Percentiles rank a stretch among this genome's conserved stretches.
phyloP scores from a whole-genome alignment of 2,329 filamentous ascomycete genomes.

The Nothophoma quercina region DNA sequence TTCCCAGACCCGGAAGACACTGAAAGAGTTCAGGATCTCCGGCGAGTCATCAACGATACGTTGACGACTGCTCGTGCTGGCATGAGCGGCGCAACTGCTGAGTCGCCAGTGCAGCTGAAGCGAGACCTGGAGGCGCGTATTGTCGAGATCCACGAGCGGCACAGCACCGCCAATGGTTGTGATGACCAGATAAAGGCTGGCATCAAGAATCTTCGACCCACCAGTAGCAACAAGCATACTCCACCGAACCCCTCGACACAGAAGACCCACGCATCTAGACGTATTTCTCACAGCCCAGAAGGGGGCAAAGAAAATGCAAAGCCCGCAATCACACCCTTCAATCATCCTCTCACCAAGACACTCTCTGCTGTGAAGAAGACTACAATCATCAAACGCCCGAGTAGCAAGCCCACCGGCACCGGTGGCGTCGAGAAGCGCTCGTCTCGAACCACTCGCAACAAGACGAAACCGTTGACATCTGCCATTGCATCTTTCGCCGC shows the following conservation, averaged over 20 bases:
- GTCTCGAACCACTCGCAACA: neutral
- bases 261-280: neutral
- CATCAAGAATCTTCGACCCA: neutral
- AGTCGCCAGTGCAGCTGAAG: slow-evolving; percentile 3
- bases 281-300: neutral
- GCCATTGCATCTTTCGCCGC: neutral
- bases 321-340: neutral
- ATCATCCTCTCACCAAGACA: neutral
- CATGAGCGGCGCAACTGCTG: neutral
- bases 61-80: slow-evolving; percentile 1
- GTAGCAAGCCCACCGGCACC: neutral
- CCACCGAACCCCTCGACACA: neutral
- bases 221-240: neutral
- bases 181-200: neutral
- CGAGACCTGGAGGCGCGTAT: neutral
- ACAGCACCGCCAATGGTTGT: neutral
- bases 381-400: neutral
- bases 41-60: neutral
- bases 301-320: slow-evolving; percentile 1
- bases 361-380: neutral
- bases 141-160: neutral
- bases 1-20: slow-evolving; percentile 2
- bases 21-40: neutral
- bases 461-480: neutral
- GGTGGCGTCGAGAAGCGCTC: neutral